Base-by-base conservation (phyloP, 306 rosid species). In the Malus orientalis region DNA sequence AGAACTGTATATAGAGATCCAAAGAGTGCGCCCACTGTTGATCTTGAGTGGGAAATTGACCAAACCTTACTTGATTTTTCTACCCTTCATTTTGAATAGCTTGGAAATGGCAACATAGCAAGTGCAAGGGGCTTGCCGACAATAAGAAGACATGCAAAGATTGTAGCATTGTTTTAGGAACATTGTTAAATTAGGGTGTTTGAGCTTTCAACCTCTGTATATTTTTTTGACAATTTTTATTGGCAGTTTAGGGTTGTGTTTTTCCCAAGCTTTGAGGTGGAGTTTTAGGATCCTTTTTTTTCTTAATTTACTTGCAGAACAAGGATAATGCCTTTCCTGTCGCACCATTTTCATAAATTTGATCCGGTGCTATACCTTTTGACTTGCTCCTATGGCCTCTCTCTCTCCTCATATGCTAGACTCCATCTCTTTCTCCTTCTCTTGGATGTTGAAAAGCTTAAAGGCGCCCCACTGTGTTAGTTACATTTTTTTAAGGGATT, bases 101-200 rank as follows among this genome's bases (percentile, higher is more conserved):
- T 33, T 33, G 38, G 38, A 33, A 33, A 33, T 33, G 38, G 53
- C 99, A 95, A 81, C 92, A 97, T 76, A 85, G 97, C 81, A 95
- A 89, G 74, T 92, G 99, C 88, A 95, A 95, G 83, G 97, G 92
- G 69, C 96, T 95, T 79, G 99, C 97, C 70, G 97, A 95, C 87
- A 92, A 95, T 79, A 89, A 85, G 90, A 95, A 95, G 90, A 90
- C 99, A 1, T 95, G 97, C 89, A 85, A 90, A 85, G 68, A 60
- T 47, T 57, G 60, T 87, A 86, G 77, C 65, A 67, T 11, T 62
- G 49, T 27, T 30, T 67, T 68, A 71, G 63, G 79, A 71, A 74
- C 84, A 61, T 65, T 69, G 85, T 76, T 27, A 61, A 84, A 86
- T 33, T 86, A 66, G 79, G 77, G 73, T 36, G 49, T 44, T 38